These are phyloP conservation scores for Endoconidiophora laricicola DNA, from an alignment of 2,329 filamentous ascomycete genomes.

Conservation along the genomic window DNA sequence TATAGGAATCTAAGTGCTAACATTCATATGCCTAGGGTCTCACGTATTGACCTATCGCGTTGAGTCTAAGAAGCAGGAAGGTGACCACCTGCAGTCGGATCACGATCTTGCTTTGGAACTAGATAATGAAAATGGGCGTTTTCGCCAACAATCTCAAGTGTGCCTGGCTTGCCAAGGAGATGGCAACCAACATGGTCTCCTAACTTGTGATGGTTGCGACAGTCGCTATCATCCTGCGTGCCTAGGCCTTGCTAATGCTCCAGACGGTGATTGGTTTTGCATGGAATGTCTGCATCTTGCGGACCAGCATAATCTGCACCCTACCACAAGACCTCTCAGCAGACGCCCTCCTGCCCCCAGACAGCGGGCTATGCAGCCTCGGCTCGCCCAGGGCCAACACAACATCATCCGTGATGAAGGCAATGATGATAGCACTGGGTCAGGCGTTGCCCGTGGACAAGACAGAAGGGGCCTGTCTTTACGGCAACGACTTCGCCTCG, in stretches of 20 bases:
- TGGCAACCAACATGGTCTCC: constrained; percentile 52
- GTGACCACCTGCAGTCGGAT: constrained; percentile 25
- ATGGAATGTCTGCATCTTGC: constrained; percentile 51
- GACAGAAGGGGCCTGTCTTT: no score
- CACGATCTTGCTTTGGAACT: constrained; percentile 67
- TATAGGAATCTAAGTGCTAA: not conserved
- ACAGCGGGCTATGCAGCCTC: constrained; percentile 20
- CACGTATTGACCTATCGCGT: constrained; percentile 43
- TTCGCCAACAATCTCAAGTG: constrained; percentile 37
- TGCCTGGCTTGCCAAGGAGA: constrained; percentile 72
- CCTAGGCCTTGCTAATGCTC: constrained; percentile 63
- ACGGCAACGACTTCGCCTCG: no score
- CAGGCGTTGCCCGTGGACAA: no score
- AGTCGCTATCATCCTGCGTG: constrained; percentile 84
- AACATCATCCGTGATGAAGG: constrained; percentile 18
- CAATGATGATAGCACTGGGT: constrained; percentile 30
- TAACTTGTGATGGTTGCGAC: constrained; percentile 86
- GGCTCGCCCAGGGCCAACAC: constrained; percentile 16
- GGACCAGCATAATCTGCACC: no score
- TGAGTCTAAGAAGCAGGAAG: constrained; percentile 61
- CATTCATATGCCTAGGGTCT: constrained; percentile 29
- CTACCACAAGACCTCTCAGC: constrained; percentile 20
- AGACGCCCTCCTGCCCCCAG: constrained; percentile 20
- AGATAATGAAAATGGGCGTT: constrained; percentile 27
- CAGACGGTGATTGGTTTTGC: constrained; percentile 76